These are phyloP conservation scores for Penicillium maclennaniae DNA, from an alignment of 495 filamentous ascomycete genomes.

Conservation along the genomic window DNA sequence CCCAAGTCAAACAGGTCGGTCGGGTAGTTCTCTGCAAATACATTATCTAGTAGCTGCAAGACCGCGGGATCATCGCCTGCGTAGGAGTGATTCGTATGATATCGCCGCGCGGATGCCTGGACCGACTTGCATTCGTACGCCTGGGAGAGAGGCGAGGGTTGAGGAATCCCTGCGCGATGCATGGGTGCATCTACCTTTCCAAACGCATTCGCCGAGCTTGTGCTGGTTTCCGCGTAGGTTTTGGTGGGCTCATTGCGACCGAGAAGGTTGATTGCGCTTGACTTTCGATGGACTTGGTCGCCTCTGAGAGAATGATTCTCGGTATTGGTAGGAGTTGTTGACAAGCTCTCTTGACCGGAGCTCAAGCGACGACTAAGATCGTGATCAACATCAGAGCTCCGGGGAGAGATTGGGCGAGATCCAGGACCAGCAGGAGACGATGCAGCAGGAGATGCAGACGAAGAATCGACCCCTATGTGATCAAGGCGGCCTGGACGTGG, in stretches of 20 bases:
- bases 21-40: slow-evolving; percentile 89
- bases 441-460: slow-evolving; percentile 34
- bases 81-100: slow-evolving; percentile 65
- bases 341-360: slow-evolving; percentile 34
- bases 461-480: slow-evolving; percentile 25
- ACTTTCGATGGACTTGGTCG: slow-evolving; percentile 51
- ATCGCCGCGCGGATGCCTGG: slow-evolving; percentile 24
- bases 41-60: slow-evolving; percentile 76
- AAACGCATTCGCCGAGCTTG: slow-evolving; percentile 74
- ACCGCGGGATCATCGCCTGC: slow-evolving; percentile 85
- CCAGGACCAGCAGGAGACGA: slow-evolving; percentile 40
- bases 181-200: slow-evolving; percentile 78
- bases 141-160: slow-evolving; percentile 29
- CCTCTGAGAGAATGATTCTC: slow-evolving; percentile 31
- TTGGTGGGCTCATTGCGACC: slow-evolving; percentile 75
- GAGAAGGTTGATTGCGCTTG: slow-evolving; percentile 80
- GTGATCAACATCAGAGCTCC: slow-evolving; percentile 32
- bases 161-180: slow-evolving; percentile 30
- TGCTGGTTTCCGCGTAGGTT: slow-evolving; percentile 77
- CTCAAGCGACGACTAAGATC: slow-evolving; percentile 28
- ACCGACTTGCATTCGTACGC: slow-evolving; percentile 27
- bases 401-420: slow-evolving; percentile 40
- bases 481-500: slow-evolving; percentile 17
- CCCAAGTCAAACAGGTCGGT: slow-evolving; percentile 68
- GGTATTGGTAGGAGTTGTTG: slow-evolving; percentile 32